Base-by-base conservation (phyloP, 129 eudicot species). In the Lactuca sativa region DNA sequence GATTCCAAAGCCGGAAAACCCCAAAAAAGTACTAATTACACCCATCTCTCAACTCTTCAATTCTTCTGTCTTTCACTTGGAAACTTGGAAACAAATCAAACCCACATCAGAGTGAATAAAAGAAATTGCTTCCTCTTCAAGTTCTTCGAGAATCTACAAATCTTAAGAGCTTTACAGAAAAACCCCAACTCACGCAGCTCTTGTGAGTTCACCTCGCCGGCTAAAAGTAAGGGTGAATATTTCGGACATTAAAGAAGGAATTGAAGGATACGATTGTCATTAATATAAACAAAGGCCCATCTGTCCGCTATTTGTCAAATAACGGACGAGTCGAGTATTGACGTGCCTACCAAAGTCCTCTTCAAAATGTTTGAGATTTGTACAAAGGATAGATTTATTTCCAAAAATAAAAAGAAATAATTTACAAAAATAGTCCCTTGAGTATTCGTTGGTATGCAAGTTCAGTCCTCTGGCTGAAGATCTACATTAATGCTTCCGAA, bases 1-100 rank as follows among this genome's bases (percentile, higher is more conserved):
- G 78, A 81, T 73, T 71, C 92, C 92, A 72, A 82, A 88, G 59
- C 90, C 86, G 76, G 74, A 59, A 55, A 88, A 77, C 21, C 95
- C 90, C 73, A 85, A 59, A 25, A 88, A 47, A n/a, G 82, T 82
- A 73, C 88, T 88, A 33, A 88, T 17, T n/a, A 88, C 41, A 47
- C 95, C 95, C 95, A 88, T 88, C 66, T 88, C 66, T 77, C 75
- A 60, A 52, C 18, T 47, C 54, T 36, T 31, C 63, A 57, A 70
- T 41, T 59, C 16, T 47, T 30, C 51, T 34, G 4, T 0, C 6
- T 57, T 56, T 41, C 17, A 41, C 52, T 57, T 56, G 57, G 5
- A 18, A 69, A 69, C n/a, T 67, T 75, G n/a, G 16, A 74, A 56
- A 40, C 7, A 66, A 58, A 74, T 43, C 60, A 56, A 56, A 53